Percentiles rank a stretch among this genome's conserved stretches.
Evolutionary conservation across 352 stramenopile species (phyloP).

Genomic region (Phytophthora pistaciae): DNA sequence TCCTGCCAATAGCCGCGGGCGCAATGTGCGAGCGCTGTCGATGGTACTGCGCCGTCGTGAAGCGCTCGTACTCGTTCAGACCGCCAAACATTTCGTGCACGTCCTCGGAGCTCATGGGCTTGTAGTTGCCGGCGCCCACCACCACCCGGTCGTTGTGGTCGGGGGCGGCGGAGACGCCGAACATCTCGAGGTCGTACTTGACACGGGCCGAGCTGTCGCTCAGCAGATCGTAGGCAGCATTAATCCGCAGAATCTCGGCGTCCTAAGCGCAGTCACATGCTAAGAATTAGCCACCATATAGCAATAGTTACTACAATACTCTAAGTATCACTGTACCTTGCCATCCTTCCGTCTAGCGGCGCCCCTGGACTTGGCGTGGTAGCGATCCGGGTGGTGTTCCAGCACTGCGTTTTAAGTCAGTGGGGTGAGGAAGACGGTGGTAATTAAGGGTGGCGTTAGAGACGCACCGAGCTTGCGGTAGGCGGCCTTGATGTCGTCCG

Average conservation of each 20-base stretch:
- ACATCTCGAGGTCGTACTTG: conserved; percentile 81
- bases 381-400: conserved; percentile 77
- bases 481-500: conserved; percentile 79
- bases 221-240: conserved; percentile 78
- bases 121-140: conserved; percentile 49
- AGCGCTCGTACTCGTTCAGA: conserved; percentile 79
- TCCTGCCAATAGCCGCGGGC: conserved; percentile 64
- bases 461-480: conserved; percentile 78
- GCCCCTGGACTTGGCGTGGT: conserved; percentile 38
- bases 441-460: neutral
- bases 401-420: conserved; percentile 47
- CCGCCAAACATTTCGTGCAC: conserved; percentile 81
- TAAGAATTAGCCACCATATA: neutral
- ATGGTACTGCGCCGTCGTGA: conserved; percentile 82
- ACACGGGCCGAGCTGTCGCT: conserved; percentile 56
- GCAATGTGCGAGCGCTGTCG: conserved; percentile 60
- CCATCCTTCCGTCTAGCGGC: conserved; percentile 35
- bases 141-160: conserved; percentile 42
- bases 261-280: conserved; percentile 26
- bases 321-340: conserved; percentile 28
- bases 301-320: neutral
- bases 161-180: conserved; percentile 60
- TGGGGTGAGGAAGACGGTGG: neutral
- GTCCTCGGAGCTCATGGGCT: conserved; percentile 73
- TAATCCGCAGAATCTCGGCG: conserved; percentile 71